These are phyloP conservation scores for Halophytophthora polymorphica DNA, from an alignment of 352 stramenopile genomes.

Conservation along the genomic window DNA sequence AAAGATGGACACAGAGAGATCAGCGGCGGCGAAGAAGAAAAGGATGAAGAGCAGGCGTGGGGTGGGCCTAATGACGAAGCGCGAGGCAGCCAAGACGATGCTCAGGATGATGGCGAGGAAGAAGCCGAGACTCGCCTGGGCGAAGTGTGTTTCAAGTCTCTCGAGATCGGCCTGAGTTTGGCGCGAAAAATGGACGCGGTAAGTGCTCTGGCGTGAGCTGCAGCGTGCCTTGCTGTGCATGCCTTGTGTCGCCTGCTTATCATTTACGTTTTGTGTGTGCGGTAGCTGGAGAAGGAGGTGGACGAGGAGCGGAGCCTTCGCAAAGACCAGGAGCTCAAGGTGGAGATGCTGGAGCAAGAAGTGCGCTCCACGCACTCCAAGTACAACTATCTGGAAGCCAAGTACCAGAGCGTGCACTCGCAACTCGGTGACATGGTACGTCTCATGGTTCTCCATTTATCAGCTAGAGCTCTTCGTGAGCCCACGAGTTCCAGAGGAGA, in stretches of 20 bases:
- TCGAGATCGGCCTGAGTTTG: conserved; percentile 29
- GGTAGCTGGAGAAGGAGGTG: conserved; percentile 30
- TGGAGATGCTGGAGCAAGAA: conserved; percentile 39
- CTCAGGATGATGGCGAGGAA: not conserved
- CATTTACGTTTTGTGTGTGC: not conserved
- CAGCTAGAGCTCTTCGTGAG: not conserved
- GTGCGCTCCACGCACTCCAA: conserved; percentile 32
- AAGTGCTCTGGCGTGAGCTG: not conserved
- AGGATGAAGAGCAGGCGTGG: conserved; percentile 2
- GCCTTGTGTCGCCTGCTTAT: not conserved
- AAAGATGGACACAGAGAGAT: conserved; percentile 5
- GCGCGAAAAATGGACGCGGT: conserved; percentile 33
- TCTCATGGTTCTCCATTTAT: not conserved
- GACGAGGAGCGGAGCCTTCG: conserved; percentile 25
- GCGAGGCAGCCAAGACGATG: conserved; percentile 1
- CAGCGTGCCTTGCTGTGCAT: not conserved
- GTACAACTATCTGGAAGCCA: conserved; percentile 41
- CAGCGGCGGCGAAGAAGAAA: not conserved
- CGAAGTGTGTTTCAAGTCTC: conserved; percentile 40
- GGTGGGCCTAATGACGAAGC: conserved; percentile 3
- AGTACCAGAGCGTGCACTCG: conserved; percentile 27
- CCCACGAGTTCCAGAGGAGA: not conserved
- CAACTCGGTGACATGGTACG: conserved; percentile 41
- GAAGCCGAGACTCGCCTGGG: conserved; percentile 15
- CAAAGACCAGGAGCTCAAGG: conserved; percentile 30